A percentile compares a stretch with the other conserved stretches of the same genome.
phyloP scores from a whole-genome alignment of 2,329 filamentous ascomycete genomes.

The Diplodia mutila region DNA sequence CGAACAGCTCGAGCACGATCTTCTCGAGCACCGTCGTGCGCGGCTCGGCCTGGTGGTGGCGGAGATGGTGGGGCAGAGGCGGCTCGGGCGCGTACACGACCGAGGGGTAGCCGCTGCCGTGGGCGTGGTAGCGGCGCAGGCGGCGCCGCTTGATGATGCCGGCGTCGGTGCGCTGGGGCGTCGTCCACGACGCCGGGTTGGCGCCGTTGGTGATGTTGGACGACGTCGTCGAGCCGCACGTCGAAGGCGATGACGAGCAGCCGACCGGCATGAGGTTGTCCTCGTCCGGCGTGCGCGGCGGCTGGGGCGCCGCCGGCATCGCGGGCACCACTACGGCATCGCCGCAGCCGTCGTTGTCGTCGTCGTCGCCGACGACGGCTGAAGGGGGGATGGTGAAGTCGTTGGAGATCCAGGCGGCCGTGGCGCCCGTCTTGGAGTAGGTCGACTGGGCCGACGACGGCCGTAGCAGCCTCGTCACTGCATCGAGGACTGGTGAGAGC shows the following conservation, averaged over 20 bases:
- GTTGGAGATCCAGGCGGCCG: conserved; percentile 20
- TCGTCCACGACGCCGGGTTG: not conserved
- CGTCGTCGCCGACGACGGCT: conserved; percentile 24
- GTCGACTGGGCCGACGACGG: conserved; percentile 22
- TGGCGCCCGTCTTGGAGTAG: conserved; percentile 13
- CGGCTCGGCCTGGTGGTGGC: not conserved
- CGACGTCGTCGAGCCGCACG: conserved; percentile 35
- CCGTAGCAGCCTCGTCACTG: conserved; percentile 15
- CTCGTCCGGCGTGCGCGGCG: conserved; percentile 16
- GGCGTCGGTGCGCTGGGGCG: conserved; percentile 22
- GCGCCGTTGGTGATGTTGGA: conserved; percentile 26
- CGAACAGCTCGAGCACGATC: conserved; percentile 42
- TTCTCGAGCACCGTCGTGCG: conserved; percentile 34
- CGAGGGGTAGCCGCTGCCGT: not conserved
- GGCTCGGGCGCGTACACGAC: not conserved
- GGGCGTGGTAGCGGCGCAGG: conserved; percentile 12
- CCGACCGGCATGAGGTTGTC: conserved; percentile 13
- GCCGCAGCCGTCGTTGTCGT: conserved; percentile 31
- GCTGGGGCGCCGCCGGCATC: conserved; percentile 31
- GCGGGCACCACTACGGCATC: conserved; percentile 29
- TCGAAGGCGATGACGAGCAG: conserved; percentile 28
- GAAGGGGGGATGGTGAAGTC: conserved; percentile 11
- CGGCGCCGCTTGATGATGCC: conserved; percentile 26
- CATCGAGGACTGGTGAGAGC: conserved; percentile 21
- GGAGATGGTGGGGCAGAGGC: not conserved